Conservation (phyloP, 805 yeast genomes). For the Candida incommunis region DNA sequence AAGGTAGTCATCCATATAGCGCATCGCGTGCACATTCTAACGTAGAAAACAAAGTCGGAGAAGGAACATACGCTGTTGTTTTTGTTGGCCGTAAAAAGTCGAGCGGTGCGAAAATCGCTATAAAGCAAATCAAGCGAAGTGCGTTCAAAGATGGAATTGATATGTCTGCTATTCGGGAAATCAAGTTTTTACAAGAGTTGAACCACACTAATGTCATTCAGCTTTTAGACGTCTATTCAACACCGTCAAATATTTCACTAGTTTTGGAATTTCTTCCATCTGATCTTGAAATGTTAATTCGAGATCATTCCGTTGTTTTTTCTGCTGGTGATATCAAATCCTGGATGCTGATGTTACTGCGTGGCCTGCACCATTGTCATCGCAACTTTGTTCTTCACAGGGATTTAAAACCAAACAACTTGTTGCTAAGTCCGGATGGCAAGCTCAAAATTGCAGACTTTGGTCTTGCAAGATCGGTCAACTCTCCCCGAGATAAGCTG, state of each 20-base stretch:
- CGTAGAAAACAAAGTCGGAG: constrained; percentile 80
- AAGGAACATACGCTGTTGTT: constrained; percentile 97
- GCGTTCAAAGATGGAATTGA: constrained; percentile 92
- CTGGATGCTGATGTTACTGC: constrained; percentile 85
- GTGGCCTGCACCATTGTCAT: constrained; percentile 95
- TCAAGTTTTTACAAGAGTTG: constrained; percentile 67
- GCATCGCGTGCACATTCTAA: too few species aligned
- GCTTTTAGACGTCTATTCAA: constrained; percentile 72
- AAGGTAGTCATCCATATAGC: too few species aligned
- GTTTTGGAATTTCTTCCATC: constrained; percentile 90
- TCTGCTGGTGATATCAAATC: constrained; percentile 79
- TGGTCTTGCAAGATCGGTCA: constrained; percentile 81
- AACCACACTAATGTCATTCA: constrained; percentile 80
- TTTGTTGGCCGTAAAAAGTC: constrained; percentile 51
- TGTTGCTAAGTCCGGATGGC: constrained; percentile 77
- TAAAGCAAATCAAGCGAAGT: constrained; percentile 90
- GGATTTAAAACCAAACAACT: constrained; percentile 85
- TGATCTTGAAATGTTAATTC: constrained; percentile 80
- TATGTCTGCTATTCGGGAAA: constrained; percentile 93
- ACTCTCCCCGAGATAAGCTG: constrained; percentile 46
- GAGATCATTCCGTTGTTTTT: constrained; percentile 63
- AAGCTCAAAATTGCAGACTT: constrained; percentile 91
- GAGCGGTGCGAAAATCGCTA: constrained; percentile 57
- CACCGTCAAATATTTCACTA: constrained; percentile 51
- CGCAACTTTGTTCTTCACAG: constrained; percentile 82